Evolutionary conservation across 345 rosid species (phyloP).

Genomic region (Brassica rapa): DNA sequence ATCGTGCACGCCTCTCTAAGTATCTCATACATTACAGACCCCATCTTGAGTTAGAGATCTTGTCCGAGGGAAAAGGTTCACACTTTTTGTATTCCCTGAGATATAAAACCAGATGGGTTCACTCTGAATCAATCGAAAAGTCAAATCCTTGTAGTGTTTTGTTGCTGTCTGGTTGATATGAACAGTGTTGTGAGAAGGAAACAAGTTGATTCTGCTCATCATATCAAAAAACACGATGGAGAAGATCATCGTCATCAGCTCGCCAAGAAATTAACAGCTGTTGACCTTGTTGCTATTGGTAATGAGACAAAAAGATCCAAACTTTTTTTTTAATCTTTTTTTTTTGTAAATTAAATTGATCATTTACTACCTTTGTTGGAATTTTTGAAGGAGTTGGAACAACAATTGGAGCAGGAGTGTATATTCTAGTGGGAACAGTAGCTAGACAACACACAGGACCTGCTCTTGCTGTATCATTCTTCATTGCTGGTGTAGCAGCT

Average conservation of each 20-base stretch:
- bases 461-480: slow-evolving; percentile 82
- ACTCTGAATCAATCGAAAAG: neutral
- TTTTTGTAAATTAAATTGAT: too few species aligned
- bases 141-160: slow-evolving; percentile 4
- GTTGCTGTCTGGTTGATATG: slow-evolving; percentile 35
- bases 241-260: slow-evolving; percentile 44
- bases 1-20: slow-evolving; percentile 22
- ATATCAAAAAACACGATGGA: slow-evolving; percentile 30
- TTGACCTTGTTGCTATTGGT: slow-evolving; percentile 84
- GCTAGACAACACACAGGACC: slow-evolving; percentile 99
- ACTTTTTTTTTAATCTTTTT: slow-evolving; percentile 7
- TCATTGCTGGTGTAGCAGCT: slow-evolving; percentile 92
- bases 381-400: slow-evolving; percentile 77
- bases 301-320: slow-evolving; percentile 25
- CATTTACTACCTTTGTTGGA: neutral
- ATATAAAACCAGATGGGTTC: neutral
- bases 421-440: slow-evolving; percentile 93
- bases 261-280: slow-evolving; percentile 63
- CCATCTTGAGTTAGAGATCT: neutral
- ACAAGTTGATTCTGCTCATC: slow-evolving; percentile 68
- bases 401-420: slow-evolving; percentile 97
- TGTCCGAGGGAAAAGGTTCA: neutral
- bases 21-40: neutral
- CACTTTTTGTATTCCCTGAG: neutral
- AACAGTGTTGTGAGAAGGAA: slow-evolving; percentile 66